Percentiles rank a stretch among this genome's conserved stretches.
Evolutionary conservation across 495 filamentous ascomycete genomes (phyloP).

Genomic region (Aspergillus conjunctus): DNA sequence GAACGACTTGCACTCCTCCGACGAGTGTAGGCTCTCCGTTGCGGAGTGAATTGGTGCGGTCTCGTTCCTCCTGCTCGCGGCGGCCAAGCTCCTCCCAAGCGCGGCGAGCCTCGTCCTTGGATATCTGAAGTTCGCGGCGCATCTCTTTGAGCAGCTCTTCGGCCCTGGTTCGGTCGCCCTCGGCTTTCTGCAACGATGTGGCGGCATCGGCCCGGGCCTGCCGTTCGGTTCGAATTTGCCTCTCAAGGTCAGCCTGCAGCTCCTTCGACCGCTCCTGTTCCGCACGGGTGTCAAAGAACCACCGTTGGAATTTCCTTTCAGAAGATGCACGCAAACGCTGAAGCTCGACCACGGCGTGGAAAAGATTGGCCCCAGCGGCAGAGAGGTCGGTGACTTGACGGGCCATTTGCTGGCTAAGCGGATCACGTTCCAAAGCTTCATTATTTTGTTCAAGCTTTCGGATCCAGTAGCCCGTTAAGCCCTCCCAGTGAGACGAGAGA

Average conservation of each 20-base stretch:
- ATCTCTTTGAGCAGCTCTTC: slow-evolving; percentile 82
- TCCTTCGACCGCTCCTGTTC: slow-evolving; percentile 87
- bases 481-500: slow-evolving; percentile 96
- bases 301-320: slow-evolving; percentile 96
- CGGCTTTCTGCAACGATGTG: slow-evolving; percentile 61
- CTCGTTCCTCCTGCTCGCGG: slow-evolving; percentile 93
- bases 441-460: slow-evolving; percentile 86
- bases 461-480: slow-evolving; percentile 96
- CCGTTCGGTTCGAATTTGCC: slow-evolving; percentile 70
- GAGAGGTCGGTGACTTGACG: slow-evolving; percentile 95
- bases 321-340: slow-evolving; percentile 94
- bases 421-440: slow-evolving; percentile 77
- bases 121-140: slow-evolving; percentile 87
- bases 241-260: slow-evolving; percentile 77
- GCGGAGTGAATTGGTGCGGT: slow-evolving; percentile 79
- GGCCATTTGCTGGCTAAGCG: slow-evolving; percentile 82
- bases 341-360: slow-evolving; percentile 95
- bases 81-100: slow-evolving; percentile 97
- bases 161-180: slow-evolving; percentile 65
- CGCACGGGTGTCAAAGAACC: slow-evolving; percentile 92
- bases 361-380: slow-evolving; percentile 93
- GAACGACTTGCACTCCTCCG: slow-evolving; percentile 94
- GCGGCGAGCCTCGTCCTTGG: slow-evolving; percentile 91
- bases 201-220: slow-evolving; percentile 66
- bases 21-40: slow-evolving; percentile 88